phyloP scores from a whole-genome alignment of 768 basidiomycete genomes.

The Leccinum broughii region DNA sequence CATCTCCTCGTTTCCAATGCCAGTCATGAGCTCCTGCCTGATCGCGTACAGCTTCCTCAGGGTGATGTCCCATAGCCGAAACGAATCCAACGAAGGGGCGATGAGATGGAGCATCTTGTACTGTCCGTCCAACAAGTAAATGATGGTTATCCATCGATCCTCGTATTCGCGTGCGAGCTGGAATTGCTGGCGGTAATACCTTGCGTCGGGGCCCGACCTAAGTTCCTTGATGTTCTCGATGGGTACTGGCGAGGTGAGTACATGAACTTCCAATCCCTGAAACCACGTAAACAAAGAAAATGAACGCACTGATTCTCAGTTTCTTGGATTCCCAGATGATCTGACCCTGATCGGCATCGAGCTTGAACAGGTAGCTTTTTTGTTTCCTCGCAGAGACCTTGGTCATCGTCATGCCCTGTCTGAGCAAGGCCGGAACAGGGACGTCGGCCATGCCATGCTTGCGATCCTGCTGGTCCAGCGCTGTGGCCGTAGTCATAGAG shows the following conservation, averaged over 20 bases:
- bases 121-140: slow-evolving; percentile 72
- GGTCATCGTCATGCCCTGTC: slow-evolving; percentile 70
- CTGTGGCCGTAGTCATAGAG: neutral
- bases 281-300: neutral
- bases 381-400: slow-evolving; percentile 82
- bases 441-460: slow-evolving; percentile 36
- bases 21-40: slow-evolving; percentile 69
- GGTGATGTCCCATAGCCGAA: slow-evolving; percentile 62
- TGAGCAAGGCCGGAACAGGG: slow-evolving; percentile 56
- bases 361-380: slow-evolving; percentile 65
- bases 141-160: slow-evolving; percentile 79
- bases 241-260: slow-evolving; percentile 51
- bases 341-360: slow-evolving; percentile 81
- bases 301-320: slow-evolving; percentile 57
- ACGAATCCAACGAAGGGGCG: slow-evolving; percentile 63
- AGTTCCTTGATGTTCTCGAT: slow-evolving; percentile 89
- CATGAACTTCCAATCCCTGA: too few species aligned
- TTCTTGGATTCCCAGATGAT: slow-evolving; percentile 79
- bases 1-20: slow-evolving; percentile 60
- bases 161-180: slow-evolving; percentile 61
- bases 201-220: slow-evolving; percentile 68
- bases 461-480: slow-evolving; percentile 8
- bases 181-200: slow-evolving; percentile 71
- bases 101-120: slow-evolving; percentile 89
- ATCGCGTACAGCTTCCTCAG: slow-evolving; percentile 63